Base-by-base conservation (phyloP, 2,329 filamentous ascomycete genomes). In the Ophiostoma novo-ulmi region DNA sequence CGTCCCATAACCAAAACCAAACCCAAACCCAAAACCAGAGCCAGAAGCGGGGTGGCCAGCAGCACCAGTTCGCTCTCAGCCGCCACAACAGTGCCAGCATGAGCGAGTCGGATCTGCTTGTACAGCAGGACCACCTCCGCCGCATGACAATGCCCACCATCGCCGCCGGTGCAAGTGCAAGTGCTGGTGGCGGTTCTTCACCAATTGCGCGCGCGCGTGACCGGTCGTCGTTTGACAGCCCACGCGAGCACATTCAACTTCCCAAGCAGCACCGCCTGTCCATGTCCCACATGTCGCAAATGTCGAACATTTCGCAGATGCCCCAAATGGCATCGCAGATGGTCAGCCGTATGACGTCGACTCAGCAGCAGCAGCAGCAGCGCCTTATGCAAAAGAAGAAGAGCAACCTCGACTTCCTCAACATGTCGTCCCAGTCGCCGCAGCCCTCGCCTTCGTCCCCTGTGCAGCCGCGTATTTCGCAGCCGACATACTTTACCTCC, bases 121-220 rank as follows among this genome's bases (percentile, higher is more conserved):
- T 82, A 64, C 85, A 87, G 71, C 85, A 88, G 75, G 86, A 88
- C 71, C 87, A 85, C 74, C 75, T 87, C 26, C 82, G 86, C 52
- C 83, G 86, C 68, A 85, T 87, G 80, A 85, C 85, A 13, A 79
- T 88, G 79, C 81, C 85, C 14, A 13, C 31, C 26, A 36, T 36
- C 36, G 26, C 35, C 70, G 73, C 77, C 20, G 74, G 76, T 76
- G 35, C 72, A 35, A 11, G 20, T 44, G 8, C 81, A 82, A 8
- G 74, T 80, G 3, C n/a, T 5, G 31, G 39, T n/a, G 5, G 58
- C 22, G 69, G 70, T 17, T n/a, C 68, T 0, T 55, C 48, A 13
- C 48, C 48, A 22, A 61, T 67, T 2, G 79, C 81, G 71, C 80
- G 80, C 41, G 75, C 80, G 26, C 80, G 80, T 38, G 80, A 81